Evolutionary conservation across 2,329 filamentous ascomycete species (phyloP).

Genomic region (Talaromyces marneffei): DNA sequence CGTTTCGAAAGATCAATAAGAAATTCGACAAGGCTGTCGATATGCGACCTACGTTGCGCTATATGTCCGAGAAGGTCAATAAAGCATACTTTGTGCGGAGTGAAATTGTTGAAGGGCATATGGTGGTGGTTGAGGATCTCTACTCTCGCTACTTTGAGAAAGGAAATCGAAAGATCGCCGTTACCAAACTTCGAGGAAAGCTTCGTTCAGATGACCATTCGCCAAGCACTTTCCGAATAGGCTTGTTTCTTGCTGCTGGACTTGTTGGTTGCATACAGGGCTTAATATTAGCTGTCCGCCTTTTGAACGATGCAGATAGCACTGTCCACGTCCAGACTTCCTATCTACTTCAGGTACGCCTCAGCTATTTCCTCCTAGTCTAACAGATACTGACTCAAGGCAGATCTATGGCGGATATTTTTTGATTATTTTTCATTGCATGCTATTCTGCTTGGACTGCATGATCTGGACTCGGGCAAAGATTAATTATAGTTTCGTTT

Average conservation of each 20-base stretch:
- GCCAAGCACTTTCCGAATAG: conserved; percentile 54
- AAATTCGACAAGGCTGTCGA: conserved; percentile 93
- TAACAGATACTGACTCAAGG: background rate
- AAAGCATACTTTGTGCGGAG: conserved; percentile 88
- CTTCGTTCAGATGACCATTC: conserved; percentile 55
- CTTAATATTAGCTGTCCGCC: conserved; percentile 55
- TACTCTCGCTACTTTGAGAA: conserved; percentile 93
- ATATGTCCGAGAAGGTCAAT: conserved; percentile 88
- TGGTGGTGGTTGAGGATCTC: conserved; percentile 77
- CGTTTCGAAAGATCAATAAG: conserved; percentile 96
- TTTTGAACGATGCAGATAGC: conserved; percentile 38
- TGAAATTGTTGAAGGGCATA: conserved; percentile 72
- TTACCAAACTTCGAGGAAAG: conserved; percentile 75
- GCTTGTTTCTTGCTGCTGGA: conserved; percentile 63
- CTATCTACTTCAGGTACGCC: conserved; percentile 61
- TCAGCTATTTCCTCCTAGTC: background rate
- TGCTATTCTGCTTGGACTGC: conserved; percentile 81
- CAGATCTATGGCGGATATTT: conserved; percentile 92
- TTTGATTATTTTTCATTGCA: conserved; percentile 70
- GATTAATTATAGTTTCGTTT: conserved; percentile 95
- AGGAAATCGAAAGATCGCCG: conserved; percentile 86
- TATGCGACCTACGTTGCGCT: conserved; percentile 68
- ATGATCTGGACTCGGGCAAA: conserved; percentile 75
- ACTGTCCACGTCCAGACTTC: conserved; percentile 50
- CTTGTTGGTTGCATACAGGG: conserved; percentile 62